Conservation (phyloP, 441 rosid species). For the Caryocar brasiliense region DNA sequence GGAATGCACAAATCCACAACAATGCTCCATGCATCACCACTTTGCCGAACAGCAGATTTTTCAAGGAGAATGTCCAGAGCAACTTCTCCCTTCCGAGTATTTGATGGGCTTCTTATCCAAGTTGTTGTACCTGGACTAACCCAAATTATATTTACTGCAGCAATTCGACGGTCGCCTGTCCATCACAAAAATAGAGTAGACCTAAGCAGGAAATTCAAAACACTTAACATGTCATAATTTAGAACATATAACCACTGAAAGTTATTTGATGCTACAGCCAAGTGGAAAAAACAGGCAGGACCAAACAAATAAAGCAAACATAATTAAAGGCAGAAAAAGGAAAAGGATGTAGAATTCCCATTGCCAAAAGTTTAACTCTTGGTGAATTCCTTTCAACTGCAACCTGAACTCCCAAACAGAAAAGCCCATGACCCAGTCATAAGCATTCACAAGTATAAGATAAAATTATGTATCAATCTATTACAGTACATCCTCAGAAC, state of each 20-base stretch:
- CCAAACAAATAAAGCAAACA: too few relatives aligned
- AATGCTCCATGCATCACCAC: slow-evolving; percentile 95
- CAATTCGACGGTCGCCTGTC: slow-evolving; percentile 76
- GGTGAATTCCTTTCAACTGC: too few relatives aligned
- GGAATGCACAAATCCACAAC: slow-evolving; percentile 81
- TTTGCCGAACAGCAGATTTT: slow-evolving; percentile 61
- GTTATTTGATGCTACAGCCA: too few relatives aligned
- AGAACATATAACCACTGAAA: background rate
- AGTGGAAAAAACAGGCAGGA: too few relatives aligned
- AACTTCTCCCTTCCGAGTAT: slow-evolving; percentile 51
- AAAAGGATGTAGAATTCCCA: too few relatives aligned
- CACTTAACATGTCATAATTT: background rate
- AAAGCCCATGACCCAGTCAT: too few relatives aligned
- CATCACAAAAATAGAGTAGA: slow-evolving; percentile 13
- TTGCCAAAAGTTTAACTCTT: too few relatives aligned
- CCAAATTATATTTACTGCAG: slow-evolving; percentile 67
- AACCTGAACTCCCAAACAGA: too few relatives aligned
- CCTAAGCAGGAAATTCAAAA: slow-evolving; percentile 8
- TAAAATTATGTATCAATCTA: too few relatives aligned
- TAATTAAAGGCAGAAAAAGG: too few relatives aligned
- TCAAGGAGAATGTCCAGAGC: slow-evolving; percentile 68
- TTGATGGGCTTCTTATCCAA: slow-evolving; percentile 59
- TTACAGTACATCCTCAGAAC: too few relatives aligned
- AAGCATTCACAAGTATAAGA: too few relatives aligned
- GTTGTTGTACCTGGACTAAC: slow-evolving; percentile 53